Percentiles rank a stretch among this genome's conserved stretches.
phyloP scores from a whole-genome alignment of 495 filamentous ascomycete species.

The Neurospora tetrasperma region DNA sequence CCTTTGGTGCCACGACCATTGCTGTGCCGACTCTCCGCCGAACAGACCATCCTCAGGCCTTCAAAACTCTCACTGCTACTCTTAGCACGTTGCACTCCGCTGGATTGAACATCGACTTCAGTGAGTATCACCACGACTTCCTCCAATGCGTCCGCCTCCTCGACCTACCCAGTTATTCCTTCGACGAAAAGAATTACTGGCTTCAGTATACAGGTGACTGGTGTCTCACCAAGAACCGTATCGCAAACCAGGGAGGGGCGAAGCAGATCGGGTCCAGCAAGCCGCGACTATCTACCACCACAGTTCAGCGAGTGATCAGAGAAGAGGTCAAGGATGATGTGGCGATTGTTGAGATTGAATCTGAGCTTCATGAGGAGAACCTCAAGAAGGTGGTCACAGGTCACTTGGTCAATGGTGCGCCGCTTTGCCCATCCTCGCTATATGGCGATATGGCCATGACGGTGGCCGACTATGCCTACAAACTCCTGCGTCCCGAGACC shows the following conservation, averaged over 20 bases:
- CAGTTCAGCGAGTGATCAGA: conserved; percentile 44
- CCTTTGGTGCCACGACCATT: conserved; percentile 44
- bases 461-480: conserved; percentile 56
- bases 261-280: conserved; percentile 41
- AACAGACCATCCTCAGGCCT: conserved; percentile 39
- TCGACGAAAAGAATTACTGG: conserved; percentile 78
- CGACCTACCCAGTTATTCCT: conserved; percentile 63
- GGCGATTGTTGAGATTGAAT: conserved; percentile 51
- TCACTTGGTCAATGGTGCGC: conserved; percentile 60
- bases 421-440: conserved; percentile 45
- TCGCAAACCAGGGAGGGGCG: conserved; percentile 40
- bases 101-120: conserved; percentile 64
- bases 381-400: conserved; percentile 53
- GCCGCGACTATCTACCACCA: conserved; percentile 38
- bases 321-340: conserved; percentile 44
- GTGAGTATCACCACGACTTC: conserved; percentile 70
- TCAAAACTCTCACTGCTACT: conserved; percentile 52
- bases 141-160: conserved; percentile 48
- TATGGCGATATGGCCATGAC: conserved; percentile 76
- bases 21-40: conserved; percentile 47
- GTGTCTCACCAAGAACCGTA: conserved; percentile 61
- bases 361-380: conserved; percentile 52
- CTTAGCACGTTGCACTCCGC: conserved; percentile 51
- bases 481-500: conserved; percentile 42
- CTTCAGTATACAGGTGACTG: conserved; percentile 61